A percentile compares a stretch with the other conserved stretches of the same genome.
phyloP scores from a whole-genome alignment of 2,329 filamentous ascomycete species.

The Nemania abortiva region DNA sequence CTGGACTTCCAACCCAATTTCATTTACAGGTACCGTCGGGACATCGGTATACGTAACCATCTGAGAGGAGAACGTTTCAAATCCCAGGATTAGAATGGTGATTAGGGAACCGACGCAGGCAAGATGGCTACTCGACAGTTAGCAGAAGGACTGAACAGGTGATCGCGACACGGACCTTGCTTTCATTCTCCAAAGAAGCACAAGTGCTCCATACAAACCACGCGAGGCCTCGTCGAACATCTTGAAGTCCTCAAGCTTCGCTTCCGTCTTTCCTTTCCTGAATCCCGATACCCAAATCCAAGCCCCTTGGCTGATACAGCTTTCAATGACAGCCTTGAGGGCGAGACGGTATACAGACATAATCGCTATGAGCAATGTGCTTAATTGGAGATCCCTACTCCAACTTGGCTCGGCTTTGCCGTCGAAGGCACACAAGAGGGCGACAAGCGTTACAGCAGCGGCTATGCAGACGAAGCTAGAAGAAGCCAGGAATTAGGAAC shows the following conservation, averaged over 20 bases:
- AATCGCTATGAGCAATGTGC: conserved; percentile 54
- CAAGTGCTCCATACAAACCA: conserved; percentile 53
- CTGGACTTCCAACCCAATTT: conserved; percentile 34
- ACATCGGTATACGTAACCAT: conserved; percentile 53
- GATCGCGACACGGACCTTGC: conserved; percentile 47
- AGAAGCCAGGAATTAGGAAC: not conserved
- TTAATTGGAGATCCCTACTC: conserved; percentile 48
- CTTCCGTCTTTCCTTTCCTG: conserved; percentile 50
- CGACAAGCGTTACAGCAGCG: conserved; percentile 47
- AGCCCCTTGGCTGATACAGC: conserved; percentile 54
- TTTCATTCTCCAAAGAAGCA: conserved; percentile 53
- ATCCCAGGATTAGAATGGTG: conserved; percentile 53
- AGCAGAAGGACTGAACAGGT: not conserved
- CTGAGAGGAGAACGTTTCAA: conserved; percentile 57
- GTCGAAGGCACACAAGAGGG: conserved; percentile 51
- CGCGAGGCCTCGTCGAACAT: conserved; percentile 56
- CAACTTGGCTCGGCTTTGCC: conserved; percentile 50
- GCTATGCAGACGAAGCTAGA: conserved; percentile 45
- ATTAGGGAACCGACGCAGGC: conserved; percentile 56
- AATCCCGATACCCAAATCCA: conserved; percentile 57
- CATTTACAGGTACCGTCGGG: conserved; percentile 42
- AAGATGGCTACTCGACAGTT: conserved; percentile 48
- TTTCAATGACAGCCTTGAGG: conserved; percentile 54
- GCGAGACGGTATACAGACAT: conserved; percentile 54
- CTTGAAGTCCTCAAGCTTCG: conserved; percentile 55